Percentiles rank a stretch among this genome's conserved stretches.
Evolutionary conservation across 1,139 yeast genomes (phyloP).

Genomic region (Nadsonia commutata): DNA sequence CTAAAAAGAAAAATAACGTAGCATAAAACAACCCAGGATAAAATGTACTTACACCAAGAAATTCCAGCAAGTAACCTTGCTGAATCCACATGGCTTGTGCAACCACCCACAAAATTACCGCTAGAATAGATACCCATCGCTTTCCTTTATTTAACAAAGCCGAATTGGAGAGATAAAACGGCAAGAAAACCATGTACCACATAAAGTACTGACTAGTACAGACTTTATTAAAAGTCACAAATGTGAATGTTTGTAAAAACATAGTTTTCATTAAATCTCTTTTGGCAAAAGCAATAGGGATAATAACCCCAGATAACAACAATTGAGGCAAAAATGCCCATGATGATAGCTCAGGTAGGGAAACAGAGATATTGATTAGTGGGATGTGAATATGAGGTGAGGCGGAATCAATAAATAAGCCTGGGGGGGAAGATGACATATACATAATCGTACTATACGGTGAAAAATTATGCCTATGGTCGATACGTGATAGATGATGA

Average conservation of each 20-base stretch:
- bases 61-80: conserved; percentile 69
- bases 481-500: conserved; percentile 70
- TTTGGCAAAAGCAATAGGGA: conserved; percentile 47
- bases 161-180: conserved; percentile 31
- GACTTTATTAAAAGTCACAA: conserved; percentile 85
- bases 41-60: conserved; percentile 55
- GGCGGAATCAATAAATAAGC: conserved; percentile 9
- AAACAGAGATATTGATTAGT: conserved; percentile 1
- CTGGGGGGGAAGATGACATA: conserved; percentile 23
- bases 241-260: conserved; percentile 80
- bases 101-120: conserved; percentile 44
- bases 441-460: conserved; percentile 70
- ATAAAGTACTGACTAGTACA: conserved; percentile 82
- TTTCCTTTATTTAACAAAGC: conserved; percentile 8
- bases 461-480: conserved; percentile 91
- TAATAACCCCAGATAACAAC: conserved; percentile 36
- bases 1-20: conserved; percentile 49
- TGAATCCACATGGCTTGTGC: conserved; percentile 70
- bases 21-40: conserved; percentile 46
- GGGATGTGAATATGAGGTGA: conserved; percentile 10
- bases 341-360: conserved; percentile 12
- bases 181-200: conserved; percentile 80
- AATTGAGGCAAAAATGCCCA: conserved; percentile 79
- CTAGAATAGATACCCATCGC: conserved; percentile 16
- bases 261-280: conserved; percentile 45